Conservation (phyloP, 225 moss, liverwort and hornwort species). For the Bryoerythrophyllum caledonicum region DNA sequence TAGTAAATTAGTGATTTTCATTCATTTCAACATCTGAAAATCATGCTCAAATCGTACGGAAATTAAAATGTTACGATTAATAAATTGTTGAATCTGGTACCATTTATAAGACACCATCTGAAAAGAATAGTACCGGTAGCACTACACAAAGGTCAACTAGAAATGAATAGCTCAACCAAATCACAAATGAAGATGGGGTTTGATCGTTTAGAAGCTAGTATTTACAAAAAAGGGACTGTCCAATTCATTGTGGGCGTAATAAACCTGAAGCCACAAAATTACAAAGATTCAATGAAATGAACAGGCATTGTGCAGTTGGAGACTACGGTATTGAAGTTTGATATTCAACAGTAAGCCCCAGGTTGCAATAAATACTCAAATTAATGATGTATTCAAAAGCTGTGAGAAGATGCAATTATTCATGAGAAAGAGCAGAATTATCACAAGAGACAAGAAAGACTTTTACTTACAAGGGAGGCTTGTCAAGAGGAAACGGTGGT, state of each 20-base stretch:
- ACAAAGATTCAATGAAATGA: background rate
- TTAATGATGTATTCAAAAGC: background rate
- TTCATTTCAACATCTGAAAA: background rate
- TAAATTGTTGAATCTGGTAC: conserved; percentile 6
- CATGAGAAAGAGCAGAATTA: background rate
- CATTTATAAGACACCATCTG: background rate
- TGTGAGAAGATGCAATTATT: background rate
- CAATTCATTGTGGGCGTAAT: conserved; percentile 30
- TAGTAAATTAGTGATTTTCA: background rate
- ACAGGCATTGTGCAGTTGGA: background rate
- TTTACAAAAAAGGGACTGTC: conserved; percentile 23
- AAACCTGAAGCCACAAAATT: conserved; percentile 20
- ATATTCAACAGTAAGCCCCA: background rate
- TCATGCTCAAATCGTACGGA: background rate
- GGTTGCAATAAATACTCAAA: background rate
- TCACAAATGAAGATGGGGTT: background rate
- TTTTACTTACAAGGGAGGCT: conserved; percentile 17
- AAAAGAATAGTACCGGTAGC: background rate
- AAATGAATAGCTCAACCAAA: background rate
- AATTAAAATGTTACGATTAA: background rate
- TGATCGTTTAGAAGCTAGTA: background rate
- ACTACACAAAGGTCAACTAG: background rate
- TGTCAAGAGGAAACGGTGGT: conserved; percentile 20
- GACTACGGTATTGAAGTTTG: background rate
- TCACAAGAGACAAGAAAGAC: conserved; percentile 11